Base-by-base conservation (phyloP, 2,329 filamentous ascomycete genomes). In the Aureobasidium sp. region DNA sequence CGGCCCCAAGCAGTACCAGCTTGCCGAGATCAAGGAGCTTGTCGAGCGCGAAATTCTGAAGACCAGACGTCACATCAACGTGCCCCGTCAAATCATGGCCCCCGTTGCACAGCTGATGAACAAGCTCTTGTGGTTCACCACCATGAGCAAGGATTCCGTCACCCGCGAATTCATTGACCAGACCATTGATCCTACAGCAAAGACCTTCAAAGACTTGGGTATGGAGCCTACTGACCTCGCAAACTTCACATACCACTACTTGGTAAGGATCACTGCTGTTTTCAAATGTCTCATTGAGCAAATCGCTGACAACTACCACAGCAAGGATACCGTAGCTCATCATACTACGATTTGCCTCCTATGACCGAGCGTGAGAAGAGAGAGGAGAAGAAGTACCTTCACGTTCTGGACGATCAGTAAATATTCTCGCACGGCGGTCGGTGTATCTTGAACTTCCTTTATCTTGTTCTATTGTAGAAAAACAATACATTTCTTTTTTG, bases 371-470 rank as follows among this genome's bases (percentile, higher is more conserved):
- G 86, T 71, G 93, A 98, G 79, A 93, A 84, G 79, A 79, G 81
- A 64, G 90, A 97, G 71, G 90, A 97, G 73, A 93, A 85, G 80
- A 93, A 96, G 78, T 98, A 95, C 70, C 75, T 97, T 70, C 93
- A 98, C 70, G 90, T 98, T 57, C 75, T 89, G 67, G 88, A 95
- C 69, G 85, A 93, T 70, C 81, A 90, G 78, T 93, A 84, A 74
- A 64, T 51, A 41, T 41, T 34, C n/a, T 34, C 37, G 44, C 44
- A 25, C 5, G 27, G 44, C 44, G 21, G 32, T 32, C n/a, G 44
- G 25, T 37, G 30, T 17, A 17, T 35, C 22, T 44, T 21, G 17
- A 27, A 27, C 8, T 21, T 32, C n/a, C n/a, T 48, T 27, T 41
- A 22, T 27, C 25, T 35, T 48, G 29, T 48, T 37, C 44, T 37